phyloP scores from a whole-genome alignment of 2,329 filamentous ascomycete species.

The Colletotrichum costaricense region DNA sequence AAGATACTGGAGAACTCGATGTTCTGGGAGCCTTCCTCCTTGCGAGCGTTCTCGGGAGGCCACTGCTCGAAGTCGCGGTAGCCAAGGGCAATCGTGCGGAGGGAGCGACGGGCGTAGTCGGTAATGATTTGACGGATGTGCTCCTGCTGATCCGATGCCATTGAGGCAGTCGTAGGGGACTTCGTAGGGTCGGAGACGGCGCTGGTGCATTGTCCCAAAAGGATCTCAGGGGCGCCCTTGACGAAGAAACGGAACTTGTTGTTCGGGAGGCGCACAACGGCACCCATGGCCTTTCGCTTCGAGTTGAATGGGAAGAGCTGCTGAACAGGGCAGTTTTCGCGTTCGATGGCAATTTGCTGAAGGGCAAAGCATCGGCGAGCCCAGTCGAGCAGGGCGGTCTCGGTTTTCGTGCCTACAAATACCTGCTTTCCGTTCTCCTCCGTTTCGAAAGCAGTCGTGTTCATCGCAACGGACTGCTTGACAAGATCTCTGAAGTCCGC shows the following conservation, averaged over 20 bases:
- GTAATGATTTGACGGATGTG: slow-evolving; percentile 48
- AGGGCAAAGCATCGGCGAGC: slow-evolving; percentile 47
- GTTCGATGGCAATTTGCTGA: slow-evolving; percentile 56
- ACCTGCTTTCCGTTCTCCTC: slow-evolving; percentile 52
- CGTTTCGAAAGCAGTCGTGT: slow-evolving; percentile 66
- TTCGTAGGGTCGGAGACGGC: slow-evolving; percentile 58
- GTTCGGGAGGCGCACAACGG: slow-evolving; percentile 44
- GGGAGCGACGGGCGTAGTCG: slow-evolving; percentile 72
- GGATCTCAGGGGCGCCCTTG: slow-evolving; percentile 66
- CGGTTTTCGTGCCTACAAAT: slow-evolving; percentile 67
- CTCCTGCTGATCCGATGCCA: slow-evolving; percentile 43
- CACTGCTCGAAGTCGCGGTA: slow-evolving; percentile 76
- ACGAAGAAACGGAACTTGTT: slow-evolving; percentile 57
- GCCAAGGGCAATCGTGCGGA: slow-evolving; percentile 74
- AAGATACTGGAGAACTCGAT: slow-evolving; percentile 57
- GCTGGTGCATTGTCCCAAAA: slow-evolving; percentile 56
- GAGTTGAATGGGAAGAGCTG: slow-evolving; percentile 63
- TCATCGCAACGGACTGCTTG: slow-evolving; percentile 55
- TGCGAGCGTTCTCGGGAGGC: slow-evolving; percentile 72
- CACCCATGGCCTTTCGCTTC: slow-evolving; percentile 63
- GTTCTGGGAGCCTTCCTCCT: slow-evolving; percentile 68
- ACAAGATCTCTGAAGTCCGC: slow-evolving; percentile 49
- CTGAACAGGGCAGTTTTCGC: slow-evolving; percentile 56
- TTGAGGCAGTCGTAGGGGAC: slow-evolving; percentile 43
- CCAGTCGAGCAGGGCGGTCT: slow-evolving; percentile 61